phyloP scores from a whole-genome alignment of 345 rosid genomes.

The Syzygium aqueum region DNA sequence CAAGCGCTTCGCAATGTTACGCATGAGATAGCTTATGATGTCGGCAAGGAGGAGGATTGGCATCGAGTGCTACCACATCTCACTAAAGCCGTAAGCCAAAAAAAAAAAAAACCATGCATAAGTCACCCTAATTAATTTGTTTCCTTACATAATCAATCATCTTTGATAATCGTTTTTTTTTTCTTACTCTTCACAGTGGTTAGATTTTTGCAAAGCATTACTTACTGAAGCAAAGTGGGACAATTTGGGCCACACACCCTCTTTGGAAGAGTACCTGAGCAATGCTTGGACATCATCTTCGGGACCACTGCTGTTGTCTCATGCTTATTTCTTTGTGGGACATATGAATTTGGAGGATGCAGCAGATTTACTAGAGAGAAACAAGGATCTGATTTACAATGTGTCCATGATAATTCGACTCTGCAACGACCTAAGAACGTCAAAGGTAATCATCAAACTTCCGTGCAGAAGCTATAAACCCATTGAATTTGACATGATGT shows the following conservation, averaged over 20 bases:
- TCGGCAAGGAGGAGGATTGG: slow-evolving; percentile 16
- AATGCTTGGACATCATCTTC: slow-evolving; percentile 40
- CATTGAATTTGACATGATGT: background rate
- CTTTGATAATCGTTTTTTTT: background rate
- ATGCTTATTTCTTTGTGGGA: slow-evolving; percentile 14
- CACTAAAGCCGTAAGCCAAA: slow-evolving; percentile 23
- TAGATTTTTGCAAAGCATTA: slow-evolving; percentile 35
- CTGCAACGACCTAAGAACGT: slow-evolving; percentile 42
- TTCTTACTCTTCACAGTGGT: slow-evolving; percentile 19
- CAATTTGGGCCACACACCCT: slow-evolving; percentile 16
- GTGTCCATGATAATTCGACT: slow-evolving; percentile 31
- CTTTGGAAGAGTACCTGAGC: slow-evolving; percentile 27
- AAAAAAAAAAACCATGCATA: background rate
- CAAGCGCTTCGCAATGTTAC: slow-evolving; percentile 17
- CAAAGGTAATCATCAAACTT: slow-evolving; percentile 12
- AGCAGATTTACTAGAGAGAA: background rate
- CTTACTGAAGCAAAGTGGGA: slow-evolving; percentile 46
- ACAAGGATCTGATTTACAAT: slow-evolving; percentile 19
- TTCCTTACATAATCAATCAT: background rate
- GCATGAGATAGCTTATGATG: slow-evolving; percentile 27
- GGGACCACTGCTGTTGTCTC: slow-evolving; percentile 20
- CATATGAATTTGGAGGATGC: background rate
- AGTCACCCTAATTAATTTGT: background rate
- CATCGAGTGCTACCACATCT: slow-evolving; percentile 13
- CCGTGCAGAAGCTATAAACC: background rate